Evolutionary conservation across 805 yeast genomes (phyloP), one percentile per base, ranked within the genome.

Genomic region (Teunomyces lycoperdinae): DNA sequence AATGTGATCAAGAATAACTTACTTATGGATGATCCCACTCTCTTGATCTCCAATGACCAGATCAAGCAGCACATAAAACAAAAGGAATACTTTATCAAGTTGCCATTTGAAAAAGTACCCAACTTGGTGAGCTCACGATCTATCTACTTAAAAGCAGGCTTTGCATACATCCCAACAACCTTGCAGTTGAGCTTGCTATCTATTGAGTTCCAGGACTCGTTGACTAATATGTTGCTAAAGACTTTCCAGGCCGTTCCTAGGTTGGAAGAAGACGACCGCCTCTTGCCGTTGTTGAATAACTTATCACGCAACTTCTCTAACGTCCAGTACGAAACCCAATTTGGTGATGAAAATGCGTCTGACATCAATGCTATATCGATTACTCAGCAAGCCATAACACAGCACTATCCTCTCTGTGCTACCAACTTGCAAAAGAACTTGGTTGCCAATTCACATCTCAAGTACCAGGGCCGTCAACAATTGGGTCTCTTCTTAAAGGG

Each of bases 181-280:
- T 80, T 85, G 59, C 97, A 90, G 64, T 68, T 86, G 50, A 81
- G 83, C 47, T 68, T 92, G 45, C 70, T 94, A 28, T 68, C 85
- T 0, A 77, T 74, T 36, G 96, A 89, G 61, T 92, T 85, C 63
- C 70, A 80, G 31, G 76, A 71, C 34, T 64, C 70, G 47, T 68
- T 91, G 45, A 62, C 64, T 2, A 61, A 66, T 13, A 80, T 82
- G 16, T 71, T 94, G 53, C 67, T 82, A 17, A 68, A 74, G 42
- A 88, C 97, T 0, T 83, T 89, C 57, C 87, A 86, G 60, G 78
- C 87, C 16, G 70, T 90, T 46, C 95, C 96, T 5, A 76, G 91
- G 9, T 71, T 92, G 47, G 96, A 90, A 60, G 98, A 92, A 69
- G 97, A 90, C 60, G 95, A 90, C 62, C 75, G 99, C 49, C 68